phyloP scores from a whole-genome alignment of 208 protist genomes.

The Sergeia podlipaevii region DNA sequence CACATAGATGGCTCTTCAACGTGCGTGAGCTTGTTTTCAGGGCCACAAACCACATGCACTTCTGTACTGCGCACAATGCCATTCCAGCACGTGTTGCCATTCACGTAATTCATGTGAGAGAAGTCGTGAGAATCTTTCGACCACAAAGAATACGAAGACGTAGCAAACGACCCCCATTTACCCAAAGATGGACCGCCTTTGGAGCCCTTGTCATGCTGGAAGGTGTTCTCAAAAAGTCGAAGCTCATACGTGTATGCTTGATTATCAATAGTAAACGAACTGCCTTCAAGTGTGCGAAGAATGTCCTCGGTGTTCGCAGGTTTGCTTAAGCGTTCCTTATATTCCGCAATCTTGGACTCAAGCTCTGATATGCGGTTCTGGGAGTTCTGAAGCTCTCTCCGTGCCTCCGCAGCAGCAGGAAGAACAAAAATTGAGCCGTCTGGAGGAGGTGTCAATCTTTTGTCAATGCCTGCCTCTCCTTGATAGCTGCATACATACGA shows the following conservation, averaged over 20 bases:
- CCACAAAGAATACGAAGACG: conserved; percentile 71
- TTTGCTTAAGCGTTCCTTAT: conserved; percentile 12
- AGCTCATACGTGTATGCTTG: conserved; percentile 54
- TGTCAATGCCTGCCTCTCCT: conserved; percentile 19
- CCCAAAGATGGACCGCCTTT: conserved; percentile 20
- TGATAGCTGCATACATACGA: conserved; percentile 39
- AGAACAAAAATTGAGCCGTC: conserved; percentile 19
- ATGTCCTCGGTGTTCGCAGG: conserved; percentile 43
- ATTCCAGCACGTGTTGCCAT: conserved; percentile 56
- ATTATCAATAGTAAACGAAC: conserved; percentile 47
- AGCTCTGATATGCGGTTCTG: conserved; percentile 13
- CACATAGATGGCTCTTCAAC: conserved; percentile 73
- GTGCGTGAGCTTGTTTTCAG: conserved; percentile 42
- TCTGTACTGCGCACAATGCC: conserved; percentile 30
- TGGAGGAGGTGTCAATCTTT: conserved; percentile 8
- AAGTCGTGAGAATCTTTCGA: conserved; percentile 44
- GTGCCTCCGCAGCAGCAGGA: conserved; percentile 22
- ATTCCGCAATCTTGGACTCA: conserved; percentile 12
- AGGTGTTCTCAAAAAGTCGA: conserved; percentile 39
- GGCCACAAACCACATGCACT: conserved; percentile 61
- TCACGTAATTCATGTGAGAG: conserved; percentile 50
- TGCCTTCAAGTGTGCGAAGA: conserved; percentile 36
- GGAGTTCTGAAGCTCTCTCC: conserved; percentile 6
- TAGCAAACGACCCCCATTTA: conserved; percentile 51
- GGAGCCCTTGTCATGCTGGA: conserved; percentile 30